Percentiles rank a stretch among this genome's conserved stretches.
Conservation (phyloP, 306 rosid species). For the Chamaecrista fasciculata region DNA sequence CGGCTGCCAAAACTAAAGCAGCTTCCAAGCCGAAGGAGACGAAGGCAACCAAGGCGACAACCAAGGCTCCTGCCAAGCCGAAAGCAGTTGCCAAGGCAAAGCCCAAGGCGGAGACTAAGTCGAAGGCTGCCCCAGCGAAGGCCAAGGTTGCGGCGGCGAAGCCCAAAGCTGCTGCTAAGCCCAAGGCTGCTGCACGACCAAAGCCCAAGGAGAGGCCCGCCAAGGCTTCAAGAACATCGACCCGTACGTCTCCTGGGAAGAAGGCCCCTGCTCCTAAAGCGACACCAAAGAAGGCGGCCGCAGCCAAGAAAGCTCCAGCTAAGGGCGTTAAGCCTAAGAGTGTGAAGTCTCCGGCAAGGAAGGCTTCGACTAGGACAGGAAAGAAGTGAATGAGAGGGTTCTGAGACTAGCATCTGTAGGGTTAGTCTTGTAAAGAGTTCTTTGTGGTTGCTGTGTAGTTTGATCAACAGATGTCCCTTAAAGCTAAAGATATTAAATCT, state of each 20-base stretch:
- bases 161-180: constrained; percentile 33
- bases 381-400: constrained; percentile 41
- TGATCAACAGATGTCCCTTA: constrained; percentile 10
- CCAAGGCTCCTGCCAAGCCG: constrained; percentile 31
- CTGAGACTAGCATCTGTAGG: constrained; percentile 33
- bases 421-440: constrained; percentile 62
- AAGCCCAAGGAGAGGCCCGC: constrained; percentile 49
- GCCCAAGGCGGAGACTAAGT: constrained; percentile 23
- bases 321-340: constrained; percentile 42
- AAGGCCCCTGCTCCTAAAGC: constrained; percentile 48
- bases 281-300: constrained; percentile 44
- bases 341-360: constrained; percentile 60
- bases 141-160: constrained; percentile 14
- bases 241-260: constrained; percentile 67
- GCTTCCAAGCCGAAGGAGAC: constrained; percentile 37
- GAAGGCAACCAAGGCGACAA: constrained; percentile 1
- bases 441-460: constrained; percentile 30
- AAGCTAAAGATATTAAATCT: not conserved
- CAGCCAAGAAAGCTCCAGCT: constrained; percentile 46
- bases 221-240: constrained; percentile 62
- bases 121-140: constrained; percentile 29
- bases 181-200: constrained; percentile 40
- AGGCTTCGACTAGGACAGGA: constrained; percentile 44
- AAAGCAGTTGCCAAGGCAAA: constrained; percentile 29
- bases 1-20: constrained; percentile 18